Base-by-base conservation (phyloP, 805 yeast species). In the Candida rishiriensis region DNA sequence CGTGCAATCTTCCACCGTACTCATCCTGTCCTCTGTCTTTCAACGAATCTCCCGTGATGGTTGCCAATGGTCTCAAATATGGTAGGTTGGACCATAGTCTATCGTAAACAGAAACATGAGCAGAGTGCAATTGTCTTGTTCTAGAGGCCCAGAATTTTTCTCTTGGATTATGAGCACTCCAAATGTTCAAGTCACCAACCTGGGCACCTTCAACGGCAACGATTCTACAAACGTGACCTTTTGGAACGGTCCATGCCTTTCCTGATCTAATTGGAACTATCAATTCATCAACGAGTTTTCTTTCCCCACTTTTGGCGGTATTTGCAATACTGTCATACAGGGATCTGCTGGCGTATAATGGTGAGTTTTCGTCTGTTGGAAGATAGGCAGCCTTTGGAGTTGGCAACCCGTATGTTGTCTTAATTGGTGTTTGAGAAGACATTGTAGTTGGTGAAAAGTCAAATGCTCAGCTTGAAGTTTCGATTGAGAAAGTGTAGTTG, bases 141-240 rank as follows among this genome's bases (percentile, higher is more conserved):
- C 87, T 68, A 4, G 85, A 73, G 13, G 86, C 87, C 86, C 87
- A 81, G 54, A 81, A 70, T 49, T 81, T 64, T 55, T 81, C 86
- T 54, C 83, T 65, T 21, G 81, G 84, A 54, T 80, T 79, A 50
- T 76, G 70, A 39, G 66, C 66, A 52, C 74, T 76, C 86, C 86
- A 81, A 41, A 78, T 73, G 61, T 81, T 81, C 60, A 81, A 72
- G 55, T 81, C 86, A 54, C 85, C 80, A 15, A 81, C 87, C 59
- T 81, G 87, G 2, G 88, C 83, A 4, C 86, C 86, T 52, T 81
- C 80, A 2, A 85, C 81, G 1, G 85, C 76, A 3, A 79, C 74
- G 43, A 81, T 67, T 34, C 86, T 66, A 47, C 82, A 78, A 29
- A 81, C 72, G 29, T 75, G 69, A 18, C 78, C 80, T 16, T 79